Base-by-base conservation (phyloP, 148 eudicot species). In the Vaccinium macrocarpon region DNA sequence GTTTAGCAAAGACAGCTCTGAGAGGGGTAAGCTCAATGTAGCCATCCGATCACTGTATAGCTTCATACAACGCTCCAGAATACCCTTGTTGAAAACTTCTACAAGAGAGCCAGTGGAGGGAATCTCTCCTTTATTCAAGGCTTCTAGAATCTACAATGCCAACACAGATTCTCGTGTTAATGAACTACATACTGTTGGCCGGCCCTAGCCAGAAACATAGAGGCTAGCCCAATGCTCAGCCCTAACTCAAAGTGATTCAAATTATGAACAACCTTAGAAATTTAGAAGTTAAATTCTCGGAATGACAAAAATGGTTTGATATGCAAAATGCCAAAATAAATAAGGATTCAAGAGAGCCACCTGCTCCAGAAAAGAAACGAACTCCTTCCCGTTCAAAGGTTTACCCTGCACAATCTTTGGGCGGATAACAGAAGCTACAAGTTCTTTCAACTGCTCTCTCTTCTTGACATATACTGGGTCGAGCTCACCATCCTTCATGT, bases 81-180 rank as follows among this genome's bases (percentile, higher is more conserved):
- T 92, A 76, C 89, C 93, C 92, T 97, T 97, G 72, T 97, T 97
- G 87, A 97, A 97, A 86, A 97, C 91, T 87, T 97, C 99, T 83
- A 97, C 99, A 62, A 97, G 96, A 72, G 99, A 97, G 75, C 98
- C 99, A 14, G 99, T 93, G n/a, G 99, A 91, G 52, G 99, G 99
- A 81, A 97, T 97, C 87, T 97, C 99, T 84, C 99, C 99, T 91
- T 97, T 95, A 84, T 97, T 97, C 88, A 97, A 88, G 86, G 99
- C 99, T 84, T 95, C 99, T 84, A 97, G 93, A 78, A 97, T 97
- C 99, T 97, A 51, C 13, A 32, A 90, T 53, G 21, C 56, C 85
- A 85, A 88, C 52, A 51, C 14, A 42, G 51, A 57, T 10, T 21
- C 4, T 19, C 29, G 16, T 56, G 80, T 66, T 25, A 66, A 66